These are phyloP conservation scores for Daedaleopsis nitida DNA, from an alignment of 768 basidiomycete genomes.

Conservation along the genomic window DNA sequence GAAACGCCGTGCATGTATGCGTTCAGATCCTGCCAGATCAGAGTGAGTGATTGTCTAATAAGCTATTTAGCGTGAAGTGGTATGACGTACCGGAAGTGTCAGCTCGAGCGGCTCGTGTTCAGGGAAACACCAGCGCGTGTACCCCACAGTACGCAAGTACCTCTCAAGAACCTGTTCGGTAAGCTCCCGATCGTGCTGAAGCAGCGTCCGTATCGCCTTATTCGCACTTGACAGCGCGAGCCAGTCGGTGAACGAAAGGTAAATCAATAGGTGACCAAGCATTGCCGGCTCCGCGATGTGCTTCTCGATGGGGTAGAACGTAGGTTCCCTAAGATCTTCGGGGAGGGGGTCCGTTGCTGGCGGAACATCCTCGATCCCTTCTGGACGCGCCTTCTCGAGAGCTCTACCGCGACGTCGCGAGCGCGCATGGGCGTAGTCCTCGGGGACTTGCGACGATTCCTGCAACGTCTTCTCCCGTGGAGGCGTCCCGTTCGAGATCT, in stretches of 20 bases:
- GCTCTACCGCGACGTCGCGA: constrained; percentile 42
- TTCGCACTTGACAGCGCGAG: constrained; percentile 55
- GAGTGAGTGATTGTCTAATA: background rate
- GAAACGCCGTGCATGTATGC: constrained; percentile 81
- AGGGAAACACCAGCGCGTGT: constrained; percentile 57
- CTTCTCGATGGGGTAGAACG: constrained; percentile 51
- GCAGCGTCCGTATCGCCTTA: constrained; percentile 49
- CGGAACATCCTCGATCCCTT: constrained; percentile 33
- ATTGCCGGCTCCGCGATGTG: constrained; percentile 59
- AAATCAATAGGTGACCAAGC: constrained; percentile 55
- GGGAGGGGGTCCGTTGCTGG: constrained; percentile 24
- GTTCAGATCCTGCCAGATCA: constrained; percentile 62
- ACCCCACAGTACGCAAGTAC: constrained; percentile 72
- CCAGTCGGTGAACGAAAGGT: constrained; percentile 76
- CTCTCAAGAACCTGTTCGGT: constrained; percentile 70
- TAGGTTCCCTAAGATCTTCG: constrained; percentile 21
- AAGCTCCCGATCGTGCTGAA: constrained; percentile 53
- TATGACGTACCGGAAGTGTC: constrained; percentile 55
- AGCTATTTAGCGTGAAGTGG: background rate
- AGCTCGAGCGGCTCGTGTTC: constrained; percentile 60
- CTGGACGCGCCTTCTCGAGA: constrained; percentile 42
- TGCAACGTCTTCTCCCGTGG: constrained; percentile 23
- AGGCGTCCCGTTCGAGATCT: constrained; percentile 4
- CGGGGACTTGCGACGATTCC: constrained; percentile 31
- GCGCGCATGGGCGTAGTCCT: constrained; percentile 43